Evolutionary conservation across 2,329 filamentous ascomycete genomes (phyloP).

Genomic region (Cercospora janseana): DNA sequence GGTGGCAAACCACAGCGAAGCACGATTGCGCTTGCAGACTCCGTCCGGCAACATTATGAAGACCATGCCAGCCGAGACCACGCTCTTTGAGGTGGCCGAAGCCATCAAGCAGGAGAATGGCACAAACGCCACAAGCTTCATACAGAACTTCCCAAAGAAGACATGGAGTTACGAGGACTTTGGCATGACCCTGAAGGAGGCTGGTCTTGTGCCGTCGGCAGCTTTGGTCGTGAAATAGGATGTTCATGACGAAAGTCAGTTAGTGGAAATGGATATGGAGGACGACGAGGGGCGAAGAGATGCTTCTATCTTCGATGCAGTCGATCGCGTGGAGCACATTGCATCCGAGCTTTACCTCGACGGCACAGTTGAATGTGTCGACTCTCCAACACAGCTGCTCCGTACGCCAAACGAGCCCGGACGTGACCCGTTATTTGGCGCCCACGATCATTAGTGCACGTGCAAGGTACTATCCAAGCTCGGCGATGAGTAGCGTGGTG

Average conservation of each 20-base stretch:
- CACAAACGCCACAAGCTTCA: slow-evolving; percentile 69
- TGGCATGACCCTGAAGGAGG: slow-evolving; percentile 87
- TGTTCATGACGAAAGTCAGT: neutral
- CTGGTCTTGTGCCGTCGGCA: slow-evolving; percentile 85
- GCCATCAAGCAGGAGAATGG: slow-evolving; percentile 70
- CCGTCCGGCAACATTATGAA: slow-evolving; percentile 75
- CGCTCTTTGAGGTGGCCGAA: slow-evolving; percentile 86
- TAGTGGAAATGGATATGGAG: too few relatives aligned
- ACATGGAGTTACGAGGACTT: slow-evolving; percentile 70
- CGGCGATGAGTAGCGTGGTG: too few relatives aligned
- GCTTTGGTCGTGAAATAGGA: slow-evolving; percentile 53
- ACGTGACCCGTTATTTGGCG: too few relatives aligned
- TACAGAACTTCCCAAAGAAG: slow-evolving; percentile 84
- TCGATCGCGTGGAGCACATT: too few relatives aligned
- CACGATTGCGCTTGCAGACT: slow-evolving; percentile 78
- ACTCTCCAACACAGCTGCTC: too few relatives aligned
- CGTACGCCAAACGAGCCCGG: too few relatives aligned
- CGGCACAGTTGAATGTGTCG: too few relatives aligned
- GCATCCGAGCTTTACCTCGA: too few relatives aligned
- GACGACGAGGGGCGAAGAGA: too few relatives aligned
- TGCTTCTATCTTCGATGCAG: too few relatives aligned
- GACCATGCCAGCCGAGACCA: slow-evolving; percentile 84
- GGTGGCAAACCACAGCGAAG: slow-evolving; percentile 73
- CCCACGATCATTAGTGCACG: too few relatives aligned
- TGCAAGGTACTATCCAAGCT: too few relatives aligned